phyloP scores from a whole-genome alignment of 106 monocot genomes.

The Acorus calamus region DNA sequence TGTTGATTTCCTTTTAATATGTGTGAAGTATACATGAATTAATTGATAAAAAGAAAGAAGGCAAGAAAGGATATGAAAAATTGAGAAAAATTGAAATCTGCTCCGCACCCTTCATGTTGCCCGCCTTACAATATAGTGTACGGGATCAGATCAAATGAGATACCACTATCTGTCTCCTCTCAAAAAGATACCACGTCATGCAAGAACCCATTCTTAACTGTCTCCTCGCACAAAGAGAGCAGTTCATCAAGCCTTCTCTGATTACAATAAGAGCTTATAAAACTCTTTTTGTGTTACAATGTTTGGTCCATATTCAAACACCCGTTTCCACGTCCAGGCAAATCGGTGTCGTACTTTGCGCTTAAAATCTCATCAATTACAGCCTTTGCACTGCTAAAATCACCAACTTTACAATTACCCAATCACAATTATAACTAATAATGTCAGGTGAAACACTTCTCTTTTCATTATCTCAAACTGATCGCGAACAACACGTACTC shows the following conservation, averaged over 20 bases:
- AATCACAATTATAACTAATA: conserved; percentile 51
- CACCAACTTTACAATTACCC: conserved; percentile 62
- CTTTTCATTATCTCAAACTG: conserved; percentile 47
- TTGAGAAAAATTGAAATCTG: no score
- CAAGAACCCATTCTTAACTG: conserved; percentile 62
- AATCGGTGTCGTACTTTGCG: no score
- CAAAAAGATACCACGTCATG: conserved; percentile 80
- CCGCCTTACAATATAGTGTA: conserved; percentile 59
- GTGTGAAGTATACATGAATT: no score
- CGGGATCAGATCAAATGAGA: conserved; percentile 53
- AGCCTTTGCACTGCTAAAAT: conserved; percentile 35
- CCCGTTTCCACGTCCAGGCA: no score
- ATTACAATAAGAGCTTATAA: conserved; percentile 43
- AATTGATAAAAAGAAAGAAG: no score
- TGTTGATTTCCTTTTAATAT: no score
- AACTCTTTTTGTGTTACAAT: conserved; percentile 68
- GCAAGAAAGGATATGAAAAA: no score
- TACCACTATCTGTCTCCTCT: conserved; percentile 58
- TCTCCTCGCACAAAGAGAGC: conserved; percentile 59
- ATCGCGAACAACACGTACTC: conserved; percentile 13
- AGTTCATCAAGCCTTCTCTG: conserved; percentile 39
- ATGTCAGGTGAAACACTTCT: conserved; percentile 37
- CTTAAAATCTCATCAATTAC: conserved; percentile 23
- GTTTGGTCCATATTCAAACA: conserved; percentile 32
- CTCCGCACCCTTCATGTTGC: no score